A percentile compares a stretch with the other conserved stretches of the same genome.
phyloP scores from a whole-genome alignment of 148 eudicot species.

The Cornus suecica region DNA sequence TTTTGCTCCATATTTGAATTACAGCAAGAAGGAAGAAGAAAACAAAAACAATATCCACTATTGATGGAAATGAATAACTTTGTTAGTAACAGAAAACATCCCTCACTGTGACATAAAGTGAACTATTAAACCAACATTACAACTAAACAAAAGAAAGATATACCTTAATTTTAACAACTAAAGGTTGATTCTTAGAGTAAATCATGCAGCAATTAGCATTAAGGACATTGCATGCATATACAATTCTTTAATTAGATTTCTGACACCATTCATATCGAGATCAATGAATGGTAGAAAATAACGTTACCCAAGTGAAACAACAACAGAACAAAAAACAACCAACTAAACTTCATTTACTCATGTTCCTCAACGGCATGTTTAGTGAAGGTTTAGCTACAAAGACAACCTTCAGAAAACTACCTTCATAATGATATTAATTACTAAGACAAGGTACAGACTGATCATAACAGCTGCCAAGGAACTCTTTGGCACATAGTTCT shows the following conservation, averaged over 20 bases:
- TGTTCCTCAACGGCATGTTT: background rate
- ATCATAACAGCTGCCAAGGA: too few relatives aligned
- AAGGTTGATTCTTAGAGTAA: background rate
- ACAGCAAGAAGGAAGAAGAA: too few relatives aligned
- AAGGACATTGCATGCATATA: background rate
- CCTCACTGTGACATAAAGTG: too few relatives aligned
- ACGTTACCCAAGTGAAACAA: constrained; percentile 3
- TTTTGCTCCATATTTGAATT: too few relatives aligned
- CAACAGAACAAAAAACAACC: background rate
- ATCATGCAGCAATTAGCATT: background rate
- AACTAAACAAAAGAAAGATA: too few relatives aligned
- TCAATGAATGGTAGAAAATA: background rate
- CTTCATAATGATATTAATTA: too few relatives aligned
- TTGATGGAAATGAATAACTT: background rate
- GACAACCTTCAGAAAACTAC: background rate
- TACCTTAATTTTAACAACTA: background rate
- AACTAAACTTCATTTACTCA: background rate
- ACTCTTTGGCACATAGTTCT: too few relatives aligned
- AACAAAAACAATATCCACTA: background rate
- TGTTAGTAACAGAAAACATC: background rate
- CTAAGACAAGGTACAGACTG: too few relatives aligned
- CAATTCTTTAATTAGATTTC: background rate
- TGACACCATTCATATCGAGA: background rate
- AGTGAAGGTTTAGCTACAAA: background rate
- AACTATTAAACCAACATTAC: too few relatives aligned